phyloP scores from a whole-genome alignment of 352 stramenopile species.

The Globisporangium heterothallicum region DNA sequence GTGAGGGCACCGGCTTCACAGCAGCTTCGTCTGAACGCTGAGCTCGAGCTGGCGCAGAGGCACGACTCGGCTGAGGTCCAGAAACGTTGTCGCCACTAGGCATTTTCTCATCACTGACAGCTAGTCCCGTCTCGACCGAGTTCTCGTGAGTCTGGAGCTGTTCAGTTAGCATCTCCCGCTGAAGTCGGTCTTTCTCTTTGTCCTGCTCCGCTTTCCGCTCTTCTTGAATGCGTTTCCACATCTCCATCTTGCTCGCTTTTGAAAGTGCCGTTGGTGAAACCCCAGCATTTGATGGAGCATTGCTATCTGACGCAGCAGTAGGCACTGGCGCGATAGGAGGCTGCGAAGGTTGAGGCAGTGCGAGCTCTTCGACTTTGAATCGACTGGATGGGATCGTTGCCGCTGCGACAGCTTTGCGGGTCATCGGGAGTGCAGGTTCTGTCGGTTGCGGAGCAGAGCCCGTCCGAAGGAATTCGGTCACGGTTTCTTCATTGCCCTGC shows the following conservation, averaged over 20 bases:
- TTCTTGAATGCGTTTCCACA: conserved; percentile 59
- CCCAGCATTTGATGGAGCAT: neutral
- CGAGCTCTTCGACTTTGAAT: conserved; percentile 19
- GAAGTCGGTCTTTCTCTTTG: conserved; percentile 16
- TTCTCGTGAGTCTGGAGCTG: neutral
- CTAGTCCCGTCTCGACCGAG: neutral
- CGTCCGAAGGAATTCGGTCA: conserved; percentile 20
- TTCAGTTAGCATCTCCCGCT: conserved; percentile 2
- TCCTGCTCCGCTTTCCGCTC: conserved; percentile 33
- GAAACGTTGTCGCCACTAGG: too few species aligned
- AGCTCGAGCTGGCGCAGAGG: neutral
- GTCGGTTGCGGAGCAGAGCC: conserved; percentile 1
- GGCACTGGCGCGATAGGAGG: neutral
- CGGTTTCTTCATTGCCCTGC: conserved; percentile 14
- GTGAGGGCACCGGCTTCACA: neutral
- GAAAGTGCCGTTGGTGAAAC: conserved; percentile 18
- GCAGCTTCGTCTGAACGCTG: neutral
- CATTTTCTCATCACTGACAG: too few species aligned
- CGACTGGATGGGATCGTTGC: conserved; percentile 5
- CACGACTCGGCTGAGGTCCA: neutral
- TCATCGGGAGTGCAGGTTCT: neutral
- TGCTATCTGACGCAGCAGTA: neutral
- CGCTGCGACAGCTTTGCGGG: neutral
- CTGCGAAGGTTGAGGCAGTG: neutral
- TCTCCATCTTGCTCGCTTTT: conserved; percentile 51